Base-by-base conservation (phyloP, 164 flowering plant genomes). In the Sedum album region DNA sequence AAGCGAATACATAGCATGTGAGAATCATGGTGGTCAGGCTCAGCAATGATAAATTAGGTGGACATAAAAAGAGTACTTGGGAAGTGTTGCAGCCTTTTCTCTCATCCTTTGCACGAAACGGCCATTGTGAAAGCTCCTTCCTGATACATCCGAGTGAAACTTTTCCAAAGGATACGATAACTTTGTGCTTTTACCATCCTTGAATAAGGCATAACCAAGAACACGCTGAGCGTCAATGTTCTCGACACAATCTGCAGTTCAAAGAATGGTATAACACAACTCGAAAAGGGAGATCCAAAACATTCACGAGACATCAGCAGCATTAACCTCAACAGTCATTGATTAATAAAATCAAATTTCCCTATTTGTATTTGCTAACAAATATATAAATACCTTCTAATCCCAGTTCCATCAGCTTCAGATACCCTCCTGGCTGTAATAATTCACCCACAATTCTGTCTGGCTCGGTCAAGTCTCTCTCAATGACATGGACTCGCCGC, bases 371-470 rank as follows among this genome's bases (percentile, higher is more conserved):
- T 68, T 6, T n/a, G n/a, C n/a, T n/a, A n/a, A n/a, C n/a, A 68
- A 23, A 39, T 25, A 51, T 21, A 69, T 26, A 8, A 69, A 25
- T 75, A 83, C 86, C 84, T 60, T 81, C 74, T 31, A 81, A 80
- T 11, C 86, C 86, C 66, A 83, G 76, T 69, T 81, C 86, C 63
- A 83, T 68, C 48, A 83, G 70, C 71, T 83, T 83, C 67, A 81
- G 63, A 60, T 81, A 83, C 18, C 86, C 86, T 26, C 86, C 86
- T 10, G 86, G 86, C 73, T 83, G 86, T 28, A 83, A 76, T 62
- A 81, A 61, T 68, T 83, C 86, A 30, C 86, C 86, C 42, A 81
- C 86, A 33, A 83, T 81, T 60, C 86, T 69, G 66, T 80, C 82
- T 5, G 80, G 84, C 73, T 79, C 80, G 0, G 75, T 69, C 68